Base-by-base conservation (phyloP, 2,329 filamentous ascomycete genomes). In the Fusarium aywerte region DNA sequence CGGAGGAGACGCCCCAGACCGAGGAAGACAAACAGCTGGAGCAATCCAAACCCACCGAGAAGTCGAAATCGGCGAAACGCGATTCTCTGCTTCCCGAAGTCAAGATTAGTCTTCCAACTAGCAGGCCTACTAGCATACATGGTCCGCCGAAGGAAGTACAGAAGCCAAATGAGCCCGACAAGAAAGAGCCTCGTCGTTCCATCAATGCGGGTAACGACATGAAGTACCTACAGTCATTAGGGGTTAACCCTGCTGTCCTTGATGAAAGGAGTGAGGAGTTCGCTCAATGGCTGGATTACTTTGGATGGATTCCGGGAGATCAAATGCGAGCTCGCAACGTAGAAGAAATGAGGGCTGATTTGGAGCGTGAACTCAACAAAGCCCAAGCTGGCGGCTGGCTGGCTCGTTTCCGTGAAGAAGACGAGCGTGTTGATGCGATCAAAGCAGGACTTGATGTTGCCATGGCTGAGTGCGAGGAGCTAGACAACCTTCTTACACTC, bases 301-400 rank as follows among this genome's bases (percentile, higher is more conserved):
- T 97, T 76, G 93, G 93, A 32, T 97, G 93, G 93, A 89, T 92
- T 10, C 86, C 86, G 21, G 92, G 91, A 45, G 89, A 90, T 47
- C 85, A 92, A 67, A 89, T 93, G 77, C 89, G 92, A 52, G 83
- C 88, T 43, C 89, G 90, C 67, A 91, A 88, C 62, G 89, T 95
- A 54, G 92, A 96, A 49, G 89, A 92, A 51, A 85, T 97, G 75
- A 92, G 94, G 79, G 83, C 87, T 13, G 93, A 97, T 67, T 85
- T 97, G 55, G 92, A 95, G 52, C 89, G 93, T 64, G 94, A 97
- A 76, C 87, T 97, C 58, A 93, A 93, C 67, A 92, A 93, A 69
- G 91, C 95, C 4, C 95, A 97, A 80, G 94, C 94, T 48, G 95
- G 93, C 56, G 94, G 92, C 62, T 98, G 95, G 94, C 84, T 98